These are phyloP conservation scores for Cladosporium sp. DNA, from an alignment of 2,329 filamentous ascomycete genomes.

Conservation along the genomic window DNA sequence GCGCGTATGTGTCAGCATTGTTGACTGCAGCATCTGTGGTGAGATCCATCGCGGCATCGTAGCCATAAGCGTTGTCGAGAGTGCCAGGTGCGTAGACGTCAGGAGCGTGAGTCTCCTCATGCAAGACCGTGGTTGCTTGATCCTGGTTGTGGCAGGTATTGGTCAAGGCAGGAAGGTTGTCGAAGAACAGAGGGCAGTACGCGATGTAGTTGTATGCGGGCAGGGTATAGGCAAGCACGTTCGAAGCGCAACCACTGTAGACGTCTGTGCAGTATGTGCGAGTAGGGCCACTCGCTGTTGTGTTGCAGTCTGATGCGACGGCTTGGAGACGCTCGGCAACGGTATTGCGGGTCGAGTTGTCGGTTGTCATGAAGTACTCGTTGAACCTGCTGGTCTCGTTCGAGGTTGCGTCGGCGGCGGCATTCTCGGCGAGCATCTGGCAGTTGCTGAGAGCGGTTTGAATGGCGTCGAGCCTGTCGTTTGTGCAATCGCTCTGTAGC, in stretches of 20 bases:
- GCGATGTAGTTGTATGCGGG: slow-evolving; percentile 50
- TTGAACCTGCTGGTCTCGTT: slow-evolving; percentile 35
- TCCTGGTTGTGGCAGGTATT: slow-evolving; percentile 63
- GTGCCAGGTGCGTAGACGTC: slow-evolving; percentile 50
- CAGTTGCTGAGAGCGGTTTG: slow-evolving; percentile 57
- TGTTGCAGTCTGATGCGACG: slow-evolving; percentile 58
- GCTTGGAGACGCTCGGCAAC: slow-evolving; percentile 55
- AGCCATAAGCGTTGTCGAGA: slow-evolving; percentile 60
- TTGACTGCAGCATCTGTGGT: slow-evolving; percentile 53
- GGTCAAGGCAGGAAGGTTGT: slow-evolving; percentile 51
- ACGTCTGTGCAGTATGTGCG: slow-evolving; percentile 61
- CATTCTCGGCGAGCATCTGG: slow-evolving; percentile 53
- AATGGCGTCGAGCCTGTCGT: slow-evolving; percentile 47
- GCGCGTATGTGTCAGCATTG: slow-evolving; percentile 63
- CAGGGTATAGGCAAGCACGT: slow-evolving; percentile 63
- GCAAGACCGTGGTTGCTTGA: slow-evolving; percentile 64
- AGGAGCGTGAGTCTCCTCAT: slow-evolving; percentile 66
- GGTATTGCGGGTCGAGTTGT: slow-evolving; percentile 45
- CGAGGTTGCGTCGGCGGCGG: slow-evolving; percentile 53
- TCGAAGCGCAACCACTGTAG: slow-evolving; percentile 52
- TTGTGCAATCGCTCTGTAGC: slow-evolving; percentile 51
- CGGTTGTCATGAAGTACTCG: slow-evolving; percentile 60
- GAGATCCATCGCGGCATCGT: slow-evolving; percentile 50
- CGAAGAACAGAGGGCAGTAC: slow-evolving; percentile 65
- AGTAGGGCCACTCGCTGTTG: slow-evolving; percentile 51